These are phyloP conservation scores for Candida arabinofermentans DNA, from an alignment of 805 yeast species.

Conservation along the genomic window DNA sequence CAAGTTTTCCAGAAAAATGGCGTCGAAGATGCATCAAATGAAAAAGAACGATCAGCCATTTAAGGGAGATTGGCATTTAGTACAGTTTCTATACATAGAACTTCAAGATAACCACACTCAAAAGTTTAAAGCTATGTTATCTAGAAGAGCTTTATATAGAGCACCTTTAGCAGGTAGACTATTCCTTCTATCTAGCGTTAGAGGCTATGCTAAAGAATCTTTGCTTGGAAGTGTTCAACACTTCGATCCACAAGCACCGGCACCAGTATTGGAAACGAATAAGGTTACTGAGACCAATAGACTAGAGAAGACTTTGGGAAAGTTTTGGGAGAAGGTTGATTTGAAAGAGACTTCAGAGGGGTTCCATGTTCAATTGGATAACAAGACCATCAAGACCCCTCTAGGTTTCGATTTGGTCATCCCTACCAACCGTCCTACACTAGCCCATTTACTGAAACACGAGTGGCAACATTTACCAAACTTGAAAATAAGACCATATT, in stretches of 20 bases:
- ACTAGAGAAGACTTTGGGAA: conserved; percentile 60
- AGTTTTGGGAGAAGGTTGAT: conserved; percentile 78
- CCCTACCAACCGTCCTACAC: conserved; percentile 51
- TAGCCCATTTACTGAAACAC: conserved; percentile 74
- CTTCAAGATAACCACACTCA: too few species aligned
- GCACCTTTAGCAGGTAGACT: background rate
- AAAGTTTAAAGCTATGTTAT: background rate
- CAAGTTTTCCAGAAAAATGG: too few species aligned
- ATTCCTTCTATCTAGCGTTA: background rate
- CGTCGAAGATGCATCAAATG: too few species aligned
- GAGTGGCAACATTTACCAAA: conserved; percentile 83
- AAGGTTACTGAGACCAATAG: conserved; percentile 60
- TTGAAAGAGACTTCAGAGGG: conserved; percentile 30
- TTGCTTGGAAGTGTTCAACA: conserved; percentile 9
- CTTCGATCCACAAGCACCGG: conserved; percentile 5
- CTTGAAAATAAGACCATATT: conserved; percentile 65
- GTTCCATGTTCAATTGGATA: conserved; percentile 62
- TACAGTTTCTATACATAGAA: too few species aligned
- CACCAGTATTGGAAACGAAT: conserved; percentile 41
- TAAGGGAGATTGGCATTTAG: too few species aligned
- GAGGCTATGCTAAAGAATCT: conserved; percentile 12
- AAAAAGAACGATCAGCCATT: background rate
- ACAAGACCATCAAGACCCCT: conserved; percentile 80
- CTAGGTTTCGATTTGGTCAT: conserved; percentile 65
- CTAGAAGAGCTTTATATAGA: background rate